Conservation (phyloP, 163 green algal species). For the Chlorella variabilis region DNA sequence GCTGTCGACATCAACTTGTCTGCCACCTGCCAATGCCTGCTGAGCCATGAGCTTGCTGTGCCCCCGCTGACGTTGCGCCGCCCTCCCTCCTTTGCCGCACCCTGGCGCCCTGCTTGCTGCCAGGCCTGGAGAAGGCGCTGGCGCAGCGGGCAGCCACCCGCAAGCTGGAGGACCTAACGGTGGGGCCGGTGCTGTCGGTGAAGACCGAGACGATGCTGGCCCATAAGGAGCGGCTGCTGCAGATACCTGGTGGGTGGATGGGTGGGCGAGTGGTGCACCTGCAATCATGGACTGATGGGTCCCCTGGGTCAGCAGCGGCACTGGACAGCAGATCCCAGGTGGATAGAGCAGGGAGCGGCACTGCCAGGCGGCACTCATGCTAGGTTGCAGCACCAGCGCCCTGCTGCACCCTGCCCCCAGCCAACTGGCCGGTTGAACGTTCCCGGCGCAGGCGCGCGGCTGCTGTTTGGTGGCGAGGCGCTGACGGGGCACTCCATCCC, state of each 20-base stretch:
- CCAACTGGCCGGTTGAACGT: too few relatives aligned
- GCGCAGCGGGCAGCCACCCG: slow-evolving; percentile 63
- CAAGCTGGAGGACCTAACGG: slow-evolving; percentile 85
- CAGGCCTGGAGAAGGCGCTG: slow-evolving; percentile 73
- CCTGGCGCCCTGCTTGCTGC: neutral
- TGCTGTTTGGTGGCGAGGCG: slow-evolving; percentile 91
- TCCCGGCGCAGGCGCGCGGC: slow-evolving; percentile 74
- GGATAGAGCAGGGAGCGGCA: too few relatives aligned
- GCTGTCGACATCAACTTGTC: neutral
- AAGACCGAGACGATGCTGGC: slow-evolving; percentile 85
- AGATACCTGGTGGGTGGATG: slow-evolving; percentile 77
- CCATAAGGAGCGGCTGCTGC: slow-evolving; percentile 83
- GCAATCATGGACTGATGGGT: neutral
- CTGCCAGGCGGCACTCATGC: too few relatives aligned
- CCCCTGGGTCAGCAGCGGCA: too few relatives aligned
- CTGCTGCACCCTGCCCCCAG: too few relatives aligned
- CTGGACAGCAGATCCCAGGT: too few relatives aligned
- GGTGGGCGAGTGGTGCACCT: too few relatives aligned
- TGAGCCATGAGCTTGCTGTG: too few relatives aligned
- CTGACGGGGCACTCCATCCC: slow-evolving; percentile 93
- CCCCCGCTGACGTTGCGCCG: neutral
- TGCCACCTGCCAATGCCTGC: neutral
- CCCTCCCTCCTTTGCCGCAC: neutral
- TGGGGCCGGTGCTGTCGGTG: slow-evolving; percentile 94
- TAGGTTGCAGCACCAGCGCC: too few relatives aligned